A percentile compares a stretch with the other conserved stretches of the same genome.
Conservation (phyloP, 257 asterid genomes). For the Ophiorrhiza pumila region DNA sequence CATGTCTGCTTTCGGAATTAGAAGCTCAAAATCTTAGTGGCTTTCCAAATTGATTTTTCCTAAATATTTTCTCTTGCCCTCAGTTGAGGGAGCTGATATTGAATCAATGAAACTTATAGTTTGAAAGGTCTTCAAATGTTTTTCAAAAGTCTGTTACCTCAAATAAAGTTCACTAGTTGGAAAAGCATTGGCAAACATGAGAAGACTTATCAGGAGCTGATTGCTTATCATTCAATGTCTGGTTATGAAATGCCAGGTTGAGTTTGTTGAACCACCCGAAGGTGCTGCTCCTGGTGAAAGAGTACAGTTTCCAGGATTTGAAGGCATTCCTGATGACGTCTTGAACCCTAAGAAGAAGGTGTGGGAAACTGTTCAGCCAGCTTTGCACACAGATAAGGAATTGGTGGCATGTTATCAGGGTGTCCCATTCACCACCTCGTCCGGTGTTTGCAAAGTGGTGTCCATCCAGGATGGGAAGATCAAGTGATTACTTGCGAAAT, state of each 20-base stretch:
- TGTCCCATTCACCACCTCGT: slow-evolving; percentile 77
- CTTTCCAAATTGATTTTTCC: neutral
- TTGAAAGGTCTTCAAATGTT: neutral
- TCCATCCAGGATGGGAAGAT: slow-evolving; percentile 67
- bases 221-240: neutral
- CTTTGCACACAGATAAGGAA: slow-evolving; percentile 60
- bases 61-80: neutral
- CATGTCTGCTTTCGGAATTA: too few relatives aligned
- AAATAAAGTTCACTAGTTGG: neutral
- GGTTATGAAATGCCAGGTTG: slow-evolving; percentile 51
- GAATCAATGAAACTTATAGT: neutral
- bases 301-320: slow-evolving; percentile 62
- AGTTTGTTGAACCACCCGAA: slow-evolving; percentile 86
- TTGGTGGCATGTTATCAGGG: slow-evolving; percentile 76
- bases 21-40: too few relatives aligned
- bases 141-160: neutral
- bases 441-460: slow-evolving; percentile 78
- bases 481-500: slow-evolving; percentile 24
- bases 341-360: slow-evolving; percentile 91
- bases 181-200: neutral
- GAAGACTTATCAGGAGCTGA: neutral
- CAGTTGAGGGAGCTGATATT: neutral
- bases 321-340: slow-evolving; percentile 65
- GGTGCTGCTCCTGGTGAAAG: slow-evolving; percentile 72
- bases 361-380: slow-evolving; percentile 88